Conservation (phyloP, 148 eudicot genomes). For the Vaccinium myrtillus region DNA sequence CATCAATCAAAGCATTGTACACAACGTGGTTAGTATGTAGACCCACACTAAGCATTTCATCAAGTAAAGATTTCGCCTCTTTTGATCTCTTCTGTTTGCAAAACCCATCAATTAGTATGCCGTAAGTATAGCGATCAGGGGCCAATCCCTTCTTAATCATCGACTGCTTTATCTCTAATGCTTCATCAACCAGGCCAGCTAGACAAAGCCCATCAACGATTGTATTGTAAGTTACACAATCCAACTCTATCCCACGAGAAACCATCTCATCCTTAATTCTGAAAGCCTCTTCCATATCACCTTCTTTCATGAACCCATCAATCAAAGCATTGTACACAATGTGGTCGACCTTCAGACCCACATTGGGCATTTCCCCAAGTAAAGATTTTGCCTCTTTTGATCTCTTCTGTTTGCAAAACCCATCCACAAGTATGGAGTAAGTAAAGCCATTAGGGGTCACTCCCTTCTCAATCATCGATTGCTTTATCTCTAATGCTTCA, state of each 20-base stretch:
- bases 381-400: constrained; percentile 52
- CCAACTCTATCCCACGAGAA: constrained; percentile 42
- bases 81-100: constrained; percentile 49
- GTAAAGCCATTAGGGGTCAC: constrained; percentile 59
- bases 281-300: too few species aligned
- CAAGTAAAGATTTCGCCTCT: constrained; percentile 56
- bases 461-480: too few species aligned
- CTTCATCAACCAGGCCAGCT: constrained; percentile 56
- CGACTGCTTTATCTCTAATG: constrained; percentile 49
- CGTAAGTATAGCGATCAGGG: constrained; percentile 67
- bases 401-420: constrained; percentile 57
- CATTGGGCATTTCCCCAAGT: constrained; percentile 51
- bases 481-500: too few species aligned
- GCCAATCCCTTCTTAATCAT: constrained; percentile 57
- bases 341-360: constrained; percentile 45
- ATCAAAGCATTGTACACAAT: constrained; percentile 40
- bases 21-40: constrained; percentile 49
- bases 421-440: constrained; percentile 58
- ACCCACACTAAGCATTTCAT: constrained; percentile 56
- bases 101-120: constrained; percentile 59
- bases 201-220: constrained; percentile 17
- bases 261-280: constrained; percentile 64
- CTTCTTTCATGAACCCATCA: too few species aligned
- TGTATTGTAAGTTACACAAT: constrained; percentile 63
- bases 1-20: constrained; percentile 64